Percentiles rank a stretch among this genome's conserved stretches.
Conservation (phyloP, 1,139 yeast genomes). For the Blastobotrys illinoisensis region DNA sequence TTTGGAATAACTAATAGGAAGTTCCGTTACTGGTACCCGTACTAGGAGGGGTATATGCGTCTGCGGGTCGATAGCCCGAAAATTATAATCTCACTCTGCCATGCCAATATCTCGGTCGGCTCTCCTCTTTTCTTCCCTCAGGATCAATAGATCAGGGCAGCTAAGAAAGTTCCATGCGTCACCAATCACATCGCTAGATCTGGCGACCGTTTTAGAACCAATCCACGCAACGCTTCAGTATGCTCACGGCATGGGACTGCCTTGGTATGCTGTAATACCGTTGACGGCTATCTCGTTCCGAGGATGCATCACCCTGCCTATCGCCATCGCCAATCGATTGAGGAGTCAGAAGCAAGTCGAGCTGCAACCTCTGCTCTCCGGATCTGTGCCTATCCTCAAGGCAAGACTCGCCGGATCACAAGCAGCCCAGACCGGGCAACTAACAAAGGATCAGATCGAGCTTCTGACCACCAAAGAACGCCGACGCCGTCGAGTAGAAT, state of each 20-base stretch:
- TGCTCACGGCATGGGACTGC: conserved; percentile 48
- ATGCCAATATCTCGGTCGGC: neutral
- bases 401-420: conserved; percentile 52
- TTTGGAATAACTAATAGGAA: too few species aligned
- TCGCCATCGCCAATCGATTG: conserved; percentile 66
- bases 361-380: conserved; percentile 55
- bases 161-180: conserved; percentile 5
- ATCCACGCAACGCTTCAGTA: conserved; percentile 24
- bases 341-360: conserved; percentile 66
- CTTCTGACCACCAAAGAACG: conserved; percentile 72
- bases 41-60: neutral
- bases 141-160: neutral
- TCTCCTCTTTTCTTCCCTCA: neutral
- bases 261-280: conserved; percentile 86
- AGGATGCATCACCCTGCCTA: conserved; percentile 64
- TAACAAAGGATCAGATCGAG: conserved; percentile 73
- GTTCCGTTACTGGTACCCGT: neutral
- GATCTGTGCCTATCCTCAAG: conserved; percentile 70
- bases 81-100: neutral
- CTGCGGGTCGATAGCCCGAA: too few species aligned
- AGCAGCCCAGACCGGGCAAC: conserved; percentile 39
- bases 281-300: conserved; percentile 62
- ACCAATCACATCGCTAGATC: conserved; percentile 2
- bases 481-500: conserved; percentile 60
- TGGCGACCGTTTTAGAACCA: conserved; percentile 19